A percentile compares a stretch with the other conserved stretches of the same genome.
phyloP scores from a whole-genome alignment of 2,329 filamentous ascomycete genomes.

The Pochonia chlamydosporia region DNA sequence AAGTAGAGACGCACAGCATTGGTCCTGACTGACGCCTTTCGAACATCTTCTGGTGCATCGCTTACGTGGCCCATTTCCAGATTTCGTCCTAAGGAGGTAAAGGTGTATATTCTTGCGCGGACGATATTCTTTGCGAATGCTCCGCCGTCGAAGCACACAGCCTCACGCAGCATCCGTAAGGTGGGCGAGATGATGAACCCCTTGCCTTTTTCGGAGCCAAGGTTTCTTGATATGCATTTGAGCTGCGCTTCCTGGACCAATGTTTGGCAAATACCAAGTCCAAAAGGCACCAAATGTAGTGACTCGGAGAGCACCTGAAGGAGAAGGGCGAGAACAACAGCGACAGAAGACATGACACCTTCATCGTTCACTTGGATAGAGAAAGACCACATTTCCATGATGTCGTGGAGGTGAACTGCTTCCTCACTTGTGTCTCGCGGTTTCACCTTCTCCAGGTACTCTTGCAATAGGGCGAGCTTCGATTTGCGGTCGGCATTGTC shows the following conservation, averaged over 20 bases:
- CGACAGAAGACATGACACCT: constrained; percentile 70
- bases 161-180: constrained; percentile 76
- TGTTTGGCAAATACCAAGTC: constrained; percentile 72
- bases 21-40: constrained; percentile 73
- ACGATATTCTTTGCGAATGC: constrained; percentile 73
- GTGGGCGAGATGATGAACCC: constrained; percentile 86
- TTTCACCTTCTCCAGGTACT: constrained; percentile 58
- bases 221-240: constrained; percentile 71
- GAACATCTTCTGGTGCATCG: constrained; percentile 53
- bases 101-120: constrained; percentile 68
- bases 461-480: constrained; percentile 55
- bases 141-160: constrained; percentile 82
- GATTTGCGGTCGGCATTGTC: constrained; percentile 33
- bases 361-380: constrained; percentile 77
- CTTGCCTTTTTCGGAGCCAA: constrained; percentile 76
- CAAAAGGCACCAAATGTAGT: constrained; percentile 69
- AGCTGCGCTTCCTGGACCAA: constrained; percentile 76
- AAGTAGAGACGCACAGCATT: constrained; percentile 79
- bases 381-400: constrained; percentile 86
- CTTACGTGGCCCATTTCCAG: constrained; percentile 62
- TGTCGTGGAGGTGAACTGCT: constrained; percentile 63
- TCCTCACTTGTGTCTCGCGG: constrained; percentile 38
- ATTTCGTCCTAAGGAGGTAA: constrained; percentile 75
- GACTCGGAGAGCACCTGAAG: constrained; percentile 70
- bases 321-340: constrained; percentile 75